These are phyloP conservation scores for Anthracocystis panici-leucophaei DNA, from an alignment of 1,284 basidiomycete genomes.

Conservation along the genomic window DNA sequence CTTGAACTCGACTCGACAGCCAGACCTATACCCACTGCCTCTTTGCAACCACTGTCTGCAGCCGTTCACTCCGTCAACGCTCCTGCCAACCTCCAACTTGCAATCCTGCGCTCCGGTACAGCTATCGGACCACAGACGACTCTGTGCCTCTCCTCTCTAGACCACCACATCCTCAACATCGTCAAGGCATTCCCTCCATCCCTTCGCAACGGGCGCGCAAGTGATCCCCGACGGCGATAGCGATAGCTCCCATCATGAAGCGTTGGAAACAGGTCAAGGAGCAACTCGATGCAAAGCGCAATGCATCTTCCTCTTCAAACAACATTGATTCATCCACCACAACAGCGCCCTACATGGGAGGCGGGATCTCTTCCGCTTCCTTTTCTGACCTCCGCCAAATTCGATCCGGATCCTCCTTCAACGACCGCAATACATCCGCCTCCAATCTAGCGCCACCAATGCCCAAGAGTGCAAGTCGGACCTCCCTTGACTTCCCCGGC, in stretches of 20 bases:
- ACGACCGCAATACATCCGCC: constrained; percentile 10
- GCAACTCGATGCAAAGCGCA: constrained; percentile 43
- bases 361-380: constrained; percentile 41
- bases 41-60: neutral
- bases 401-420: constrained; percentile 12
- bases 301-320: constrained; percentile 19
- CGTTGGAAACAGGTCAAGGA: constrained; percentile 47
- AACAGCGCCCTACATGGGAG: constrained; percentile 28
- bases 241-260: constrained; percentile 19
- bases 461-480: constrained; percentile 35
- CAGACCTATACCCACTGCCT: constrained; percentile 1
- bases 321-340: constrained; percentile 5
- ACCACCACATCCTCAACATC: constrained; percentile 6
- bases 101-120: constrained; percentile 4
- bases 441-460: constrained; percentile 36
- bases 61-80: neutral
- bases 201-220: neutral
- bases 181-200: constrained; percentile 3
- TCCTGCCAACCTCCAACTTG: neutral
- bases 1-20: neutral
- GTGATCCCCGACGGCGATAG: too few species aligned
- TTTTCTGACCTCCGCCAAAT: constrained; percentile 33
- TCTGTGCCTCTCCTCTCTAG: too few species aligned
- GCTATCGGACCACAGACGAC: neutral
- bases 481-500: constrained; percentile 43